Conservation (phyloP, 139 green algal species). For the Auxenochlorella protothecoides region DNA sequence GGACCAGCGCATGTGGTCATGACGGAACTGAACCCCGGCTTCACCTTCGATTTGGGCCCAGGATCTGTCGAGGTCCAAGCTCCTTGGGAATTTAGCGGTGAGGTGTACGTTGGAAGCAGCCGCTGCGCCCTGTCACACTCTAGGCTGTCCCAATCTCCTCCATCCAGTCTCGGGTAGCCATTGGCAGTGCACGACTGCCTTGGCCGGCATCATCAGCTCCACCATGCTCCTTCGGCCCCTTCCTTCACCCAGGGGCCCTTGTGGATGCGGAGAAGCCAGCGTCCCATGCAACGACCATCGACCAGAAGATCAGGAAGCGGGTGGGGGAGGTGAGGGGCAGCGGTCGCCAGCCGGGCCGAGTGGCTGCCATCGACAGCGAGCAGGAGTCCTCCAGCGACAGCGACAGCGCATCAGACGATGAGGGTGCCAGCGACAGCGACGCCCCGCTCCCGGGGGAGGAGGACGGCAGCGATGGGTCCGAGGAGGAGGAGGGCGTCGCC, state of each 20-base stretch:
- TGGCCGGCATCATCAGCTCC: too few species aligned
- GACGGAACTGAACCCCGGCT: constrained; percentile 51
- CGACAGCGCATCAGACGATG: constrained; percentile 1
- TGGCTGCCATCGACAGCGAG: not conserved
- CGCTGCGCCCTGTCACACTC: not conserved
- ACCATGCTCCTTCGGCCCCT: too few species aligned
- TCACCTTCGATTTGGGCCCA: constrained; percentile 48
- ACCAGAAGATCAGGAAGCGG: constrained; percentile 27
- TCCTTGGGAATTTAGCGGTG: constrained; percentile 69
- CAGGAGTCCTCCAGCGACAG: constrained; percentile 1
- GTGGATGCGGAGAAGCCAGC: constrained; percentile 31
- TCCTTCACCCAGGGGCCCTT: constrained; percentile 29
- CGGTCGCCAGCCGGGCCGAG: not conserved
- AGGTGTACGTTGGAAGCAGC: not conserved
- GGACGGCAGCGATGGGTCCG: constrained; percentile 12
- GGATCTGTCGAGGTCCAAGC: constrained; percentile 32
- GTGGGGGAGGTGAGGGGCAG: not conserved
- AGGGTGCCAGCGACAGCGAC: constrained; percentile 14
- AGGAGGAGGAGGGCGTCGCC: constrained; percentile 12
- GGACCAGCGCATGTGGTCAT: not conserved
- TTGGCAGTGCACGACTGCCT: too few species aligned
- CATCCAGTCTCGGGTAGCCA: too few species aligned
- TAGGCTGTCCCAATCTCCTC: not conserved
- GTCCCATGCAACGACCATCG: constrained; percentile 39
- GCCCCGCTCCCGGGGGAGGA: constrained; percentile 16